A percentile compares a stretch with the other conserved stretches of the same genome.
Conservation (phyloP, 169 alveolate genomes). For the Ichthyophthirius multifiliis region DNA sequence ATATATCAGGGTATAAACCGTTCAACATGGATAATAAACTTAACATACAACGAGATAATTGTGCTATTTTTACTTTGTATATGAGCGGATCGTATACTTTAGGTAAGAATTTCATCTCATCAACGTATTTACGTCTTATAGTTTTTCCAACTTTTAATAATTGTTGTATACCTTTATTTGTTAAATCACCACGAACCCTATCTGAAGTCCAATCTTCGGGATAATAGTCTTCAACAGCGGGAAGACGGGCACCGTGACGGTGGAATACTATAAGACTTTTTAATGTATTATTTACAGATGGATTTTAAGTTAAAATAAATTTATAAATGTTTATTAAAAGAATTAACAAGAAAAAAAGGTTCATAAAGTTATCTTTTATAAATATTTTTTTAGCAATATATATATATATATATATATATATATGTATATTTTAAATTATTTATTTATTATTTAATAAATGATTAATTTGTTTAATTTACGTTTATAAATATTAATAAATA, state of each 20-base stretch:
- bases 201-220: not conserved
- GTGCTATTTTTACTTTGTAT: not conserved
- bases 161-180: not conserved
- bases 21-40: conserved; percentile 6
- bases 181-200: not conserved
- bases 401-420: too few species aligned
- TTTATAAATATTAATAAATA: too few species aligned
- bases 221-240: conserved; percentile 1
- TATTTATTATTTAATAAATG: too few species aligned
- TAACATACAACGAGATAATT: not conserved
- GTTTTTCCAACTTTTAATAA: not conserved
- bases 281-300: not conserved
- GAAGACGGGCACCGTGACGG: not conserved
- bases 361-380: too few species aligned
- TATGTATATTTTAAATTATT: too few species aligned
- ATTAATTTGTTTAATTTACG: too few species aligned
- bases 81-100: not conserved
- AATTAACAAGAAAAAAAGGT: too few species aligned
- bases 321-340: too few species aligned
- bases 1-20: conserved; percentile 13
- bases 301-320: too few species aligned
- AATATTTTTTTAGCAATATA: too few species aligned
- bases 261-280: not conserved
- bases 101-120: conserved; percentile 5
- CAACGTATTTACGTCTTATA: not conserved